Evolutionary conservation across 176 grass and related monocot genomes (phyloP).

Genomic region (Aegilops sharonensis): DNA sequence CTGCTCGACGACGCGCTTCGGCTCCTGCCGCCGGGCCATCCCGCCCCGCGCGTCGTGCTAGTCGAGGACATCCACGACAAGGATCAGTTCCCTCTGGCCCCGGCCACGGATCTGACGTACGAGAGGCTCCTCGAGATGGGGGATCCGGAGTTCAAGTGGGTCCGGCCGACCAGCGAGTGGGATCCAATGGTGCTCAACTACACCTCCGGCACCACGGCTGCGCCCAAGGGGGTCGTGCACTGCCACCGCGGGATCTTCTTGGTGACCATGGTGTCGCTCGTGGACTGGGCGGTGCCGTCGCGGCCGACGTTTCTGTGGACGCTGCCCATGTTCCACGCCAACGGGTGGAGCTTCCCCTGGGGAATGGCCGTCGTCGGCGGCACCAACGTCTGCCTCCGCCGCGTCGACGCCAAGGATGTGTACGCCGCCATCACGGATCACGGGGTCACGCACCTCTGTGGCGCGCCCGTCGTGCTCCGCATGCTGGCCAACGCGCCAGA

Average conservation of each 20-base stretch:
- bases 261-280: slow-evolving; percentile 44
- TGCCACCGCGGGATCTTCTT: slow-evolving; percentile 78
- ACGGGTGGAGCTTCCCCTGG: slow-evolving; percentile 88
- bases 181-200: slow-evolving; percentile 93
- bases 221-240: slow-evolving; percentile 85
- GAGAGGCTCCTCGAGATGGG: slow-evolving; percentile 56
- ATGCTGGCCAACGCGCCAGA: slow-evolving; percentile 71
- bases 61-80: slow-evolving; percentile 71
- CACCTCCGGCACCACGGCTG: slow-evolving; percentile 90
- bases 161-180: slow-evolving; percentile 68
- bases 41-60: slow-evolving; percentile 43
- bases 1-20: slow-evolving; percentile 48
- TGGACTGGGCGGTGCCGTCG: slow-evolving; percentile 51
- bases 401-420: slow-evolving; percentile 44
- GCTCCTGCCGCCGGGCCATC: slow-evolving; percentile 40
- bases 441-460: slow-evolving; percentile 63
- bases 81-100: not conserved
- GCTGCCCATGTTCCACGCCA: slow-evolving; percentile 90
- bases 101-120: slow-evolving; percentile 37
- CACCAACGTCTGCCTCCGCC: slow-evolving; percentile 81
- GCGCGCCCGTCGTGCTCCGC: slow-evolving; percentile 76
- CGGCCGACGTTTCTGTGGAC: slow-evolving; percentile 80
- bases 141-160: slow-evolving; percentile 62
- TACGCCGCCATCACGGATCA: slow-evolving; percentile 38
- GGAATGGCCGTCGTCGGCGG: slow-evolving; percentile 68